phyloP scores from a whole-genome alignment of 352 stramenopile species.

The Albugo candida region DNA sequence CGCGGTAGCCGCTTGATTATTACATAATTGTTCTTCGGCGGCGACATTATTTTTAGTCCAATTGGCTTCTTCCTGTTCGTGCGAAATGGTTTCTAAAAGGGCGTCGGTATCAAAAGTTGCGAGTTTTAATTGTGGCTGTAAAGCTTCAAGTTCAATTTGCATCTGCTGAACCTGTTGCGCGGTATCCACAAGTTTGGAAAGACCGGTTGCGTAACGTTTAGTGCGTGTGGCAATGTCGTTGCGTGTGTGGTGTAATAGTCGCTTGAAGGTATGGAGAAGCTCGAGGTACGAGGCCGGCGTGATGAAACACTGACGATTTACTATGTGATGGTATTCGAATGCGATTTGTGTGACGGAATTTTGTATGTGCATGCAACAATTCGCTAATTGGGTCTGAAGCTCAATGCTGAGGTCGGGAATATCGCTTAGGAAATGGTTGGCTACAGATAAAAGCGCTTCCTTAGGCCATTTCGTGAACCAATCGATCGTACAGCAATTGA shows the following conservation, averaged over 20 bases:
- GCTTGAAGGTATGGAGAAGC: slow-evolving; percentile 91
- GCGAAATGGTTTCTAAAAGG: slow-evolving; percentile 76
- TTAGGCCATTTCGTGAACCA: slow-evolving; percentile 93
- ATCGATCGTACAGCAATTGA: slow-evolving; percentile 95
- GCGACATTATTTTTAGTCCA: slow-evolving; percentile 66
- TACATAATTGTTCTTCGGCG: slow-evolving; percentile 68
- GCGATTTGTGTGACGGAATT: slow-evolving; percentile 77
- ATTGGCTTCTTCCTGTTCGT: slow-evolving; percentile 78
- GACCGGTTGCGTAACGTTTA: slow-evolving; percentile 82
- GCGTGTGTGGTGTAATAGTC: slow-evolving; percentile 79
- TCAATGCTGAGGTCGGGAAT: slow-evolving; percentile 47
- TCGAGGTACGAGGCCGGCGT: slow-evolving; percentile 91
- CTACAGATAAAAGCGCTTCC: slow-evolving; percentile 84
- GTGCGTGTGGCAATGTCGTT: slow-evolving; percentile 83
- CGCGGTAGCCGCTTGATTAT: slow-evolving; percentile 74
- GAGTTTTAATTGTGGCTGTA: slow-evolving; percentile 85
- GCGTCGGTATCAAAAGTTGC: slow-evolving; percentile 82
- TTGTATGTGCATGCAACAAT: slow-evolving; percentile 92
- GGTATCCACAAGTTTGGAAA: slow-evolving; percentile 87
- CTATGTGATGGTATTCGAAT: slow-evolving; percentile 59
- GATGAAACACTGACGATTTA: slow-evolving; percentile 90
- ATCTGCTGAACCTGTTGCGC: slow-evolving; percentile 88
- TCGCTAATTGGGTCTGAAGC: slow-evolving; percentile 77
- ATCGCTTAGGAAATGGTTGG: slow-evolving; percentile 81
- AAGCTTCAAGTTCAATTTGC: slow-evolving; percentile 81